Conservation (phyloP, 352 stramenopile genomes). For the Globisporangium recalcitrans region DNA sequence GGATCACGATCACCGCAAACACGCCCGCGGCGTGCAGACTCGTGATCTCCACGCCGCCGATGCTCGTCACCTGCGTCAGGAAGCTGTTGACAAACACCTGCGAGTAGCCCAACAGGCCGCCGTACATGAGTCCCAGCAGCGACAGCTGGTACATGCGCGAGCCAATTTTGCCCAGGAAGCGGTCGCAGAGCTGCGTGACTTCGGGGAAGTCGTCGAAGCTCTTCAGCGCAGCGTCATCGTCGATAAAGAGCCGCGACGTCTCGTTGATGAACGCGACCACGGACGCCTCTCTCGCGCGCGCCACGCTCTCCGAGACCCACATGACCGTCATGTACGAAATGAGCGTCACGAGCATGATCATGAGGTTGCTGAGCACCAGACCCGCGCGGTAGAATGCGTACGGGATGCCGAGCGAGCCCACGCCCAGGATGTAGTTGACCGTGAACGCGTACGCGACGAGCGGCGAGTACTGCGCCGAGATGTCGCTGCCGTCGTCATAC, state of each 20-base stretch:
- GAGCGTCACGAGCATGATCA: conserved; percentile 76
- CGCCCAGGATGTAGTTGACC: conserved; percentile 91
- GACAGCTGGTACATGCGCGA: conserved; percentile 81
- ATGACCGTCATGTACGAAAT: conserved; percentile 88
- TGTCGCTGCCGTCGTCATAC: background rate
- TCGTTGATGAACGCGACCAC: conserved; percentile 31
- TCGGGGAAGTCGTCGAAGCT: conserved; percentile 66
- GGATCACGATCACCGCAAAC: conserved; percentile 84
- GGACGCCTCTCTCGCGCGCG: conserved; percentile 45
- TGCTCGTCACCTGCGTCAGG: conserved; percentile 57
- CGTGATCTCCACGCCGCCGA: conserved; percentile 44
- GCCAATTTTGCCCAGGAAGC: conserved; percentile 56
- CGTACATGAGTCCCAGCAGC: conserved; percentile 87
- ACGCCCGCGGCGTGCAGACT: conserved; percentile 55
- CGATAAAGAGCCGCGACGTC: conserved; percentile 23
- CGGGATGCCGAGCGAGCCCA: conserved; percentile 87
- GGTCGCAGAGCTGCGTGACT: conserved; percentile 73
- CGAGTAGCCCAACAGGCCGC: conserved; percentile 84
- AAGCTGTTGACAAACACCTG: conserved; percentile 90
- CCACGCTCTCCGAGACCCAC: conserved; percentile 82
- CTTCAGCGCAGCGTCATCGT: conserved; percentile 7
- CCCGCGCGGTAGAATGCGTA: conserved; percentile 83
- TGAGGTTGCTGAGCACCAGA: conserved; percentile 63
- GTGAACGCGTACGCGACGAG: conserved; percentile 86
- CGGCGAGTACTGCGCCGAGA: conserved; percentile 48